phyloP scores from a whole-genome alignment of 2,329 filamentous ascomycete genomes.

The Alternaria infectoria region DNA sequence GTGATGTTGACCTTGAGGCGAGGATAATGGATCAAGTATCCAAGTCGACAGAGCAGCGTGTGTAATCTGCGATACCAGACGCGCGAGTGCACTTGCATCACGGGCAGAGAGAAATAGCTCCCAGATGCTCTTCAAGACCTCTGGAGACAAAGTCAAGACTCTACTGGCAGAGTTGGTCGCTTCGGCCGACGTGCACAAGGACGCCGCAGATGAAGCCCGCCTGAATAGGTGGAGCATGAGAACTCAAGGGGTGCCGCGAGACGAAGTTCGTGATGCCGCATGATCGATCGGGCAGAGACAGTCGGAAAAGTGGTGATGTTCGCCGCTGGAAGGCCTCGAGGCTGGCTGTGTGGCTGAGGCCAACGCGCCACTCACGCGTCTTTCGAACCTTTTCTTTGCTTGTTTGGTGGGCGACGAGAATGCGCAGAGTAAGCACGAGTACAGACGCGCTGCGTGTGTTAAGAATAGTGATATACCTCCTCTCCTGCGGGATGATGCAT shows the following conservation, averaged over 20 bases:
- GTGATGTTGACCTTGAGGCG: not conserved
- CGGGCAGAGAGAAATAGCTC: not conserved
- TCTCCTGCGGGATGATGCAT: conserved; percentile 1
- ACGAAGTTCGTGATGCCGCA: not conserved
- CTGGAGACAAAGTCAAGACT: not conserved
- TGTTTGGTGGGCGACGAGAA: not conserved
- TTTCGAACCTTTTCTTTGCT: not conserved
- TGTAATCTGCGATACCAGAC: not conserved
- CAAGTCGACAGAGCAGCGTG: not conserved
- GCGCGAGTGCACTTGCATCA: not conserved
- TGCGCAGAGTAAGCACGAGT: not conserved
- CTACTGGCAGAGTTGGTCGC: not conserved
- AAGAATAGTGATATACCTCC: not conserved
- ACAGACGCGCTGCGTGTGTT: not conserved
- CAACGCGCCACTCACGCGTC: not conserved
- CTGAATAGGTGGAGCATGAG: not conserved
- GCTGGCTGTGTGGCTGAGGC: not conserved
- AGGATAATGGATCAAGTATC: not conserved
- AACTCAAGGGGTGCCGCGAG: not conserved
- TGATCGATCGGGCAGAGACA: not conserved
- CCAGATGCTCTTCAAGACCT: not conserved
- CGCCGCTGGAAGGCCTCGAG: not conserved
- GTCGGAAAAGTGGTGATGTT: not conserved
- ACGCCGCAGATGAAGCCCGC: not conserved
- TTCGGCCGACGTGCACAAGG: not conserved